Evolutionary conservation across 1,284 basidiomycete genomes (phyloP).

Genomic region (Moesziomyces antarcticus): DNA sequence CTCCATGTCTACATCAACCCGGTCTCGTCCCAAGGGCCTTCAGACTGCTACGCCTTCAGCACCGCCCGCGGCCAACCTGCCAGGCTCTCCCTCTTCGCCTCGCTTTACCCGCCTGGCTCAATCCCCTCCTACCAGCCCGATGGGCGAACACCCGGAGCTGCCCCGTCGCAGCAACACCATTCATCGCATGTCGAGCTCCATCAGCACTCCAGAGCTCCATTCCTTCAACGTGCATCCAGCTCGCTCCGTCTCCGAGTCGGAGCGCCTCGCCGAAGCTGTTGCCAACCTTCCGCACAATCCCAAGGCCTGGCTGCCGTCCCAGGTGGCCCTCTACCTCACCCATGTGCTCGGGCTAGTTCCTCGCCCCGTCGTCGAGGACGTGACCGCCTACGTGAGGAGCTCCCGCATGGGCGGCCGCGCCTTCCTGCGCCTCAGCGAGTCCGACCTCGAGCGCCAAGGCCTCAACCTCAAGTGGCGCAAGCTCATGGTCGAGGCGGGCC

Average conservation of each 20-base stretch:
- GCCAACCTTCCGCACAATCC: conserved; percentile 51
- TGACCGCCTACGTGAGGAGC: conserved; percentile 56
- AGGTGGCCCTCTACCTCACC: conserved; percentile 61
- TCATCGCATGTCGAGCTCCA: conserved; percentile 25
- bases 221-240: conserved; percentile 7
- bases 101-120: conserved; percentile 3
- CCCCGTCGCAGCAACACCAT: conserved; percentile 29
- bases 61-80: not conserved
- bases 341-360: conserved; percentile 60
- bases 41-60: conserved; percentile 21
- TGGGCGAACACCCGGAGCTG: conserved; percentile 11
- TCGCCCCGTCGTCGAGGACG: conserved; percentile 57
- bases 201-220: conserved; percentile 23
- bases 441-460: conserved; percentile 54
- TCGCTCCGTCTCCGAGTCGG: conserved; percentile 28
- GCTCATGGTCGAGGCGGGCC: conserved; percentile 59
- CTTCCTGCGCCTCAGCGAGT: conserved; percentile 58
- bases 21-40: conserved; percentile 51
- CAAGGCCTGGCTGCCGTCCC: conserved; percentile 58
- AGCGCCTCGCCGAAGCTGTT: conserved; percentile 38
- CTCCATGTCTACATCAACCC: conserved; percentile 55
- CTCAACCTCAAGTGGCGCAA: conserved; percentile 60
- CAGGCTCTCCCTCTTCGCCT: conserved; percentile 26
- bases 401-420: conserved; percentile 56
- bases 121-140: conserved; percentile 11